A percentile compares a stretch with the other conserved stretches of the same genome.
Evolutionary conservation across 371 early-diverging fungal genomes (phyloP).

Genomic region (Mortierella sp.): DNA sequence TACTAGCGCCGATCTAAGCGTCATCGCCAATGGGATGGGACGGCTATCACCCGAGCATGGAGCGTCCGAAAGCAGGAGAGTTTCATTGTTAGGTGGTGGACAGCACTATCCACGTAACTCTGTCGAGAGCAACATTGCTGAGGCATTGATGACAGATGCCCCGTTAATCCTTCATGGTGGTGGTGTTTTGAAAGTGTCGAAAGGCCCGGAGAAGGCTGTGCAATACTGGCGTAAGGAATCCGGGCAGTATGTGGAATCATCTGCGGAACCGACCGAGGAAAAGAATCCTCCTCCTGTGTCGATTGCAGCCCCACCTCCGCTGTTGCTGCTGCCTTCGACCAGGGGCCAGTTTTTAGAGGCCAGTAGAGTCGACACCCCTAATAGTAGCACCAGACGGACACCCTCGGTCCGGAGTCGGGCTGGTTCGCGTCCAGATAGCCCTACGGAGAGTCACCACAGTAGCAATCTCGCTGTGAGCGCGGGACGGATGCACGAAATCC

Average conservation of each 20-base stretch:
- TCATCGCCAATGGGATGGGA: slow-evolving; percentile 20
- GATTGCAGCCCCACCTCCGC: slow-evolving; percentile 16
- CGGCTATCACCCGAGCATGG: slow-evolving; percentile 10
- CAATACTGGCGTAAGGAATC: slow-evolving; percentile 54
- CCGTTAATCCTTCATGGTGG: slow-evolving; percentile 40
- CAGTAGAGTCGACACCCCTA: slow-evolving; percentile 7
- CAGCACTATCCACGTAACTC: slow-evolving; percentile 30
- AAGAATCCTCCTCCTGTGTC: background rate
- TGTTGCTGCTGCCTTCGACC: slow-evolving; percentile 23
- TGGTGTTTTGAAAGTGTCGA: slow-evolving; percentile 41
- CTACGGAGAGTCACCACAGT: slow-evolving; percentile 46
- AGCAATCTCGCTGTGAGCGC: slow-evolving; percentile 41
- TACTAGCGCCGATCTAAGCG: slow-evolving; percentile 9
- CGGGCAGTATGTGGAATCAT: slow-evolving; percentile 39
- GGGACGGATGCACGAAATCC: slow-evolving; percentile 51
- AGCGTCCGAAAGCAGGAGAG: slow-evolving; percentile 16
- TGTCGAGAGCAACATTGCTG: slow-evolving; percentile 42
- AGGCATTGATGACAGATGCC: slow-evolving; percentile 33
- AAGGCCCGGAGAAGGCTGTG: slow-evolving; percentile 52
- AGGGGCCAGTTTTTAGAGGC: slow-evolving; percentile 18
- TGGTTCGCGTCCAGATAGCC: slow-evolving; percentile 44
- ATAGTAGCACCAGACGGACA: background rate
- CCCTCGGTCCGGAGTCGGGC: slow-evolving; percentile 31
- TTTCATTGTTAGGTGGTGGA: slow-evolving; percentile 9
- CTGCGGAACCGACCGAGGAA: background rate